Evolutionary conservation across 2,329 filamentous ascomycete species (phyloP).

Genomic region (Claviceps capensis): DNA sequence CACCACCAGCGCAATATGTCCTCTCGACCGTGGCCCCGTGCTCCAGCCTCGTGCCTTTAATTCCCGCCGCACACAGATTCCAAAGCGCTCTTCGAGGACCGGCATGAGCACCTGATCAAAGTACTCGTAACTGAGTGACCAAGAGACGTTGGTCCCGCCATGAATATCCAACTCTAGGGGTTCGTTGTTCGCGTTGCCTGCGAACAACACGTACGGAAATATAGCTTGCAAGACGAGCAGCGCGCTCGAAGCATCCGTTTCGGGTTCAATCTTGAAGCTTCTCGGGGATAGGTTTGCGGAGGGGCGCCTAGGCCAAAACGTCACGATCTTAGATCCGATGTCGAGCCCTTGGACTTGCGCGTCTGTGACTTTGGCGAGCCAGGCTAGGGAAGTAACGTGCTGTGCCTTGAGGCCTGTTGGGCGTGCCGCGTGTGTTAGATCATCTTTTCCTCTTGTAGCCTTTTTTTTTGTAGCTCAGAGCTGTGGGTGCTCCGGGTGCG

Average conservation of each 20-base stretch:
- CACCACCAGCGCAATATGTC: slow-evolving; percentile 30
- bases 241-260: slow-evolving; percentile 37
- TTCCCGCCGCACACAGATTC: slow-evolving; percentile 30
- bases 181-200: slow-evolving; percentile 27
- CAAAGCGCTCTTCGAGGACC: slow-evolving; percentile 35
- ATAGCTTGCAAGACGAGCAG: slow-evolving; percentile 47
- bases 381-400: slow-evolving; percentile 42
- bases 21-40: slow-evolving; percentile 25
- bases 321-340: slow-evolving; percentile 36
- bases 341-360: slow-evolving; percentile 36
- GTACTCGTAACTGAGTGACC: slow-evolving; percentile 47
- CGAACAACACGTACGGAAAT: slow-evolving; percentile 44
- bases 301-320: slow-evolving; percentile 28
- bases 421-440: background rate
- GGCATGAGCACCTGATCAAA: slow-evolving; percentile 47
- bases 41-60: slow-evolving; percentile 39
- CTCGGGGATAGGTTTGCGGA: slow-evolving; percentile 27
- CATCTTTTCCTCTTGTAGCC: too few relatives aligned
- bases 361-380: slow-evolving; percentile 36
- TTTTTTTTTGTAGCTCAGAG: background rate
- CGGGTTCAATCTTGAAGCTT: slow-evolving; percentile 34
- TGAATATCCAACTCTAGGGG: slow-evolving; percentile 36
- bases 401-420: slow-evolving; percentile 44
- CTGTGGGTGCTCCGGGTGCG: background rate
- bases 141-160: slow-evolving; percentile 46